Evolutionary conservation across 441 rosid genomes (phyloP), one percentile per base, ranked within the genome.

Genomic region (Flueggea neowawraea): DNA sequence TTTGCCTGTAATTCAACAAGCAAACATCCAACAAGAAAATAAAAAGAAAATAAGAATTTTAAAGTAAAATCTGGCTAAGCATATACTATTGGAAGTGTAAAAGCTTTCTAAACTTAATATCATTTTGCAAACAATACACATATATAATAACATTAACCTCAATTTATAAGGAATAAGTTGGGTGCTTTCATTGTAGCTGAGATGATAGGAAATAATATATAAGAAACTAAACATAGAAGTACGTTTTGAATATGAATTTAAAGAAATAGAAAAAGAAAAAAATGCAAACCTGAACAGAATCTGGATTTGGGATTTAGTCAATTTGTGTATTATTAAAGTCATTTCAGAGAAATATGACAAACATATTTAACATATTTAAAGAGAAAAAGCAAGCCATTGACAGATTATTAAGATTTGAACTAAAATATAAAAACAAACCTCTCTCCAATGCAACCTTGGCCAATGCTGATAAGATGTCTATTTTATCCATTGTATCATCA

Each of bases 371-470:
- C 9, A 36, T 36, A 36, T 5, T 36, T 36, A 8, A 36, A 1
- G 9, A 36, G 41, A 0, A n/a, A 52, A 52, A 4, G 22, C 17
- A 15, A 52, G 28, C 11, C n/a, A 9, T 52, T 52, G 12, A 11
- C 32, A 54, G 28, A 13, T 16, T 28, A 4, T 4, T 5, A 16
- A 54, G 6, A 54, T 17, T 54, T 17, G 33, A 17, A 54, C 22
- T 47, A 50, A 52, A 54, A 53, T 52, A 57, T 69, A 12, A 55
- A 56, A 22, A 69, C 80, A 17, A 31, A 89, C 98, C 98, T 85
- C 98, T 83, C 78, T 90, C 97, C 70, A 94, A 62, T 22, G 97
- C 84, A 70, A 90, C 83, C 72, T 94, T 96, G 12, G 95, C 97
- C 66, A 90, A 70, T 54, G 87, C 68, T 57, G 93, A 85, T 69